These are phyloP conservation scores for Suhomyces anneliseae DNA, from an alignment of 1,139 yeast species.

Conservation along the genomic window DNA sequence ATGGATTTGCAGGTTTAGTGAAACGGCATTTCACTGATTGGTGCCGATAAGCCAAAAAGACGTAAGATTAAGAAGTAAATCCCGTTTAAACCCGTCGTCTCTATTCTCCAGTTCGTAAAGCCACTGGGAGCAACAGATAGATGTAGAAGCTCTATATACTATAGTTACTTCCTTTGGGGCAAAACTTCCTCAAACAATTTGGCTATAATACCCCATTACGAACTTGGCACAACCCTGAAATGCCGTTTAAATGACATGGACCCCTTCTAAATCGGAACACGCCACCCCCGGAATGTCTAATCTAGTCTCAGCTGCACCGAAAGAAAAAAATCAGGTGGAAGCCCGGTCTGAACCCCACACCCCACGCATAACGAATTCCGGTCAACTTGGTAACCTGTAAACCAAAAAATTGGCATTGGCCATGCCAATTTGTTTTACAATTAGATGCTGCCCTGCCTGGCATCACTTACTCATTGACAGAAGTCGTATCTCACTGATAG, in stretches of 20 bases:
- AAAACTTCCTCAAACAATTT: too few species aligned
- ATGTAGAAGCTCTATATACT: too few species aligned
- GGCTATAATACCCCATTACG: too few species aligned
- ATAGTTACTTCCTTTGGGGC: too few species aligned
- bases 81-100: neutral
- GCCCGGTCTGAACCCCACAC: constrained; percentile 1
- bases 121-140: too few species aligned
- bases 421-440: too few species aligned
- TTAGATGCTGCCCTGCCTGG: too few species aligned
- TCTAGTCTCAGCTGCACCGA: constrained; percentile 5
- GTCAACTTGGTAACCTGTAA: neutral
- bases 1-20: constrained; percentile 5
- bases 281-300: neutral
- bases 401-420: too few species aligned
- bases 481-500: too few species aligned
- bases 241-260: neutral
- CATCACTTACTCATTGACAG: too few species aligned
- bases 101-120: neutral
- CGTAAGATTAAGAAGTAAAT: neutral
- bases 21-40: constrained; percentile 3
- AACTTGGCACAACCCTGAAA: too few species aligned
- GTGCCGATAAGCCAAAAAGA: neutral
- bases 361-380: neutral
- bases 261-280: neutral
- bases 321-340: neutral